These are phyloP conservation scores for Ascochyta clinopodiicola DNA, from an alignment of 2,329 filamentous ascomycete genomes.

Conservation along the genomic window DNA sequence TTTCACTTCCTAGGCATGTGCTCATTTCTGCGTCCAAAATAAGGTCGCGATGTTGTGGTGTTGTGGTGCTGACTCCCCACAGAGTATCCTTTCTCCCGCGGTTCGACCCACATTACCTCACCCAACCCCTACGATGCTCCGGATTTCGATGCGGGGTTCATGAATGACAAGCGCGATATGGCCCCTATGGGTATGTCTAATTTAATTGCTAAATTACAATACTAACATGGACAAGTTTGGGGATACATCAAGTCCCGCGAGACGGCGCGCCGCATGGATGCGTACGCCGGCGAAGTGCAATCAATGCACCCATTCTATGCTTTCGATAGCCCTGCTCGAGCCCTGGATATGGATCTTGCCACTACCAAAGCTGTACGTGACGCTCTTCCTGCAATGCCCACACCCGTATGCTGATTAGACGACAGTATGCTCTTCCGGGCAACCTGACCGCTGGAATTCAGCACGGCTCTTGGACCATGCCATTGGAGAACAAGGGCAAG, in stretches of 20 bases:
- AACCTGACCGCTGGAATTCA: conserved; percentile 75
- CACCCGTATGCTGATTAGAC: conserved; percentile 2
- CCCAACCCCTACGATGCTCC: conserved; percentile 75
- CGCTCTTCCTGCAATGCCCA: not conserved
- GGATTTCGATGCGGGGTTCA: conserved; percentile 82
- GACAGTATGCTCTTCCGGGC: conserved; percentile 70
- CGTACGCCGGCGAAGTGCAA: conserved; percentile 75
- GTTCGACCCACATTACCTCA: conserved; percentile 73
- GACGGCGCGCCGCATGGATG: conserved; percentile 78
- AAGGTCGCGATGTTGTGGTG: too few species aligned
- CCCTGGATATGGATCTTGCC: conserved; percentile 74
- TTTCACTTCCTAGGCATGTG: conserved; percentile 70
- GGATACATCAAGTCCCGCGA: conserved; percentile 83
- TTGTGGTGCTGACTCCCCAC: too few species aligned
- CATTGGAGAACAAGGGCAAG: conserved; percentile 57
- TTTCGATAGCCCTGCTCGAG: conserved; percentile 72
- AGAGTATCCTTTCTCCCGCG: conserved; percentile 78
- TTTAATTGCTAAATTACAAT: not conserved
- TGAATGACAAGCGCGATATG: conserved; percentile 87
- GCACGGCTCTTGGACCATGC: conserved; percentile 74
- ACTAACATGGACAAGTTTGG: conserved; percentile 62
- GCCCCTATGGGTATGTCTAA: conserved; percentile 60
- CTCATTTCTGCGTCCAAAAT: too few species aligned
- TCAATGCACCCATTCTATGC: conserved; percentile 73
- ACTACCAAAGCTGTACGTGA: conserved; percentile 67